Percentiles rank a stretch among this genome's conserved stretches.
Evolutionary conservation across 805 yeast genomes (phyloP).

Genomic region (Phaffomyces opuntiae): DNA sequence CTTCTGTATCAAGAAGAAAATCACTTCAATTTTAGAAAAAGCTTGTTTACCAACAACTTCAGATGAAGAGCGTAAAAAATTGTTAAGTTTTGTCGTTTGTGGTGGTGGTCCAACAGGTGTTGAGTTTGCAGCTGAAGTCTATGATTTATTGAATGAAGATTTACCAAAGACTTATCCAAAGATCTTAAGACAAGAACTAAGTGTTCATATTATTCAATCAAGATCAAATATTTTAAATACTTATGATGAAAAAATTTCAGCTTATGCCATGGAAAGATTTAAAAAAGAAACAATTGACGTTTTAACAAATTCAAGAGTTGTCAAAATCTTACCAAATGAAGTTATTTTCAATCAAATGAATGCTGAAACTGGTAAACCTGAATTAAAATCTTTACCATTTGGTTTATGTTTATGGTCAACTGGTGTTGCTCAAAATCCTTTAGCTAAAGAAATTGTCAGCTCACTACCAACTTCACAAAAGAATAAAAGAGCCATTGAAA

Average conservation of each 20-base stretch:
- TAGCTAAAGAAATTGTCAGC: constrained; percentile 48
- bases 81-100: constrained; percentile 58
- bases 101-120: constrained; percentile 79
- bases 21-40: constrained; percentile 47
- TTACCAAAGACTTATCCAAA: constrained; percentile 49
- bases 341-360: constrained; percentile 52
- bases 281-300: constrained; percentile 56
- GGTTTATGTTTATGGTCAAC: constrained; percentile 75
- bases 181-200: constrained; percentile 52
- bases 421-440: constrained; percentile 61
- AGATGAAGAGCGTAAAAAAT: constrained; percentile 53
- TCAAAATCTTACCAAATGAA: constrained; percentile 46
- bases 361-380: constrained; percentile 31
- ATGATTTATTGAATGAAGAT: constrained; percentile 60
- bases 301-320: constrained; percentile 57
- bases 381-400: constrained; percentile 45
- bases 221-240: constrained; percentile 63
- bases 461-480: constrained; percentile 42
- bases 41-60: constrained; percentile 62
- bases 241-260: constrained; percentile 56
- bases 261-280: constrained; percentile 59
- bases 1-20: constrained; percentile 44
- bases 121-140: constrained; percentile 67
- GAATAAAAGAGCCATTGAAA: constrained; percentile 67
- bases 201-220: constrained; percentile 65